Base-by-base conservation (phyloP, 306 rosid species). In the Lagenaria siceraria region DNA sequence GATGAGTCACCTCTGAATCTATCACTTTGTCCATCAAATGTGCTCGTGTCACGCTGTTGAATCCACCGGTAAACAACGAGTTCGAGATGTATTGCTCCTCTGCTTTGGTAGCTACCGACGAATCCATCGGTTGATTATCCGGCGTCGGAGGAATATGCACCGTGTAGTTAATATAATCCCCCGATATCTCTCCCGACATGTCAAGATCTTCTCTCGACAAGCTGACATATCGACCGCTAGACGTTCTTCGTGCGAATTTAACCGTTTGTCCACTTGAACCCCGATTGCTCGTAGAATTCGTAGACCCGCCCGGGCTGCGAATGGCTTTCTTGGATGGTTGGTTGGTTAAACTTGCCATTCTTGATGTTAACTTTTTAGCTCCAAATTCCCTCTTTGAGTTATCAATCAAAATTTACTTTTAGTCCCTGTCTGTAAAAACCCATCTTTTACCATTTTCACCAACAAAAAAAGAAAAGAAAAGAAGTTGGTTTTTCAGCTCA, bases 21-120 rank as follows among this genome's bases (percentile, higher is more conserved):
- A 93, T 93, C 6, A 91, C 98, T 84, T 90, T 93, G 69, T 93
- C 98, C 98, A 93, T 93, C 15, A 93, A 79, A 83, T 91, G 98
- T 0, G 98, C 97, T 24, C 97, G 83, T 0, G 98, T 93, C 0
- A 91, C 94, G 70, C 98, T 93, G 7, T 93, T 91, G 91, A 91
- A 93, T 59, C 98, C 98, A 0, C 97, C 97, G 0, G 98, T 93
- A 40, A 93, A 93, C 19, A 93, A 82, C 1, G 98, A 93, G 81
- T 91, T 93, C 0, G 98, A 87, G 40, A 93, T 92, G 40, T 93
- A 91, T 65, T 91, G 98, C 79, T 93, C 98, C 84, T 91, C 98
- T 0, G 98, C 98, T 84, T 93, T 93, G 63, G 82, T 86, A 0
- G 96, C 96, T 2, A 91, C 84, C 0, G 96, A 89, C 2, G 90